Evolutionary conservation across 2,329 filamentous ascomycete genomes (phyloP), one percentile per base, ranked within the genome.

Genomic region (Teratosphaeria epicoccoides): DNA sequence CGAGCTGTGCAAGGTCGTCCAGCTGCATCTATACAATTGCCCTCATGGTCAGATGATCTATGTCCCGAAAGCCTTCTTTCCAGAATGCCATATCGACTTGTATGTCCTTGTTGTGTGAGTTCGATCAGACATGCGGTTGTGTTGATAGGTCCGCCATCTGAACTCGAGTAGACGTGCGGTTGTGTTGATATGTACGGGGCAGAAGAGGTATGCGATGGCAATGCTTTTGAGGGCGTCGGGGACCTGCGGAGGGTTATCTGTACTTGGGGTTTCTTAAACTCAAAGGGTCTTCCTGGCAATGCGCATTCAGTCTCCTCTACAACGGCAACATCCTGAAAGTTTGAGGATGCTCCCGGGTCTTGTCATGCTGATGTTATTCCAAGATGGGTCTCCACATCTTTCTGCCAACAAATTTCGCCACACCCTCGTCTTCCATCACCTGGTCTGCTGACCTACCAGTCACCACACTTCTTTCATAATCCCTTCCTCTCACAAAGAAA

Each of bases 381-480:
- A 59, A 49, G 17, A 70, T 67, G 2, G 62, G 58, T 56, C 62
- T 74, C 83, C 83, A 87, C 5, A 81, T 81, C 61, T 76, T 79
- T 50, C 83, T 71, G 4, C 73, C 73, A 5, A 77, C 63, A 63
- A 79, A 86, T 1, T 72, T 74, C 20, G 70, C 63, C 2, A 86
- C 78, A 0, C 76, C 76, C 59, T 85, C 81, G 58, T 87, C 82
- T 22, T 61, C 65, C 46, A 87, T 70, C 2, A 86, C 74, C 23
- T 87, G 81, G 4, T 63, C 66, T 1, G 78, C 81, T 9, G 71
- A 68, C 49, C 83, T 71, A 1, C 81, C 82, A 2, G 83, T 87
- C 2, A 87, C 73, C 2, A 86, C 70, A 61, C 83, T 87, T n/a
- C 75, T 72, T 67, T 87, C 84, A 33, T 71, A 59, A 1, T 83